Evolutionary conservation across 345 rosid genomes (phyloP).

Genomic region (Raphanus raphanistrum): DNA sequence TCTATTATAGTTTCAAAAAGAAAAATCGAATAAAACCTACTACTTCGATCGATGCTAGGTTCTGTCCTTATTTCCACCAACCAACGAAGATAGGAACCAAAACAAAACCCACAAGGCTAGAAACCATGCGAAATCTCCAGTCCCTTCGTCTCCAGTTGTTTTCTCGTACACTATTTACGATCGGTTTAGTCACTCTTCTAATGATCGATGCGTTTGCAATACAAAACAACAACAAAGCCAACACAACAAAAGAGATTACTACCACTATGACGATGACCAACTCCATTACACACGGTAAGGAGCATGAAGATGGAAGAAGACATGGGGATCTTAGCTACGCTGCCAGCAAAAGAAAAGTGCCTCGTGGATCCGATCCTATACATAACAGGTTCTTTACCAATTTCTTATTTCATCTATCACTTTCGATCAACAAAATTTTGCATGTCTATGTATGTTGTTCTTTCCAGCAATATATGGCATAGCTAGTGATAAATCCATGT

Average conservation of each 20-base stretch:
- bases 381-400: slow-evolving; percentile 70
- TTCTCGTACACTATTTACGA: slow-evolving; percentile 23
- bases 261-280: slow-evolving; percentile 13
- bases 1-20: slow-evolving; percentile 19
- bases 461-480: neutral
- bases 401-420: neutral
- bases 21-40: slow-evolving; percentile 24
- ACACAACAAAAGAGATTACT: slow-evolving; percentile 23
- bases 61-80: slow-evolving; percentile 21
- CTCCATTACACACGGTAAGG: slow-evolving; percentile 3
- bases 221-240: slow-evolving; percentile 21
- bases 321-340: slow-evolving; percentile 50
- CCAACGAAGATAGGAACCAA: slow-evolving; percentile 19
- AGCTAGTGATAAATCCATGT: slow-evolving; percentile 4
- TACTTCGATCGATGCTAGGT: slow-evolving; percentile 14
- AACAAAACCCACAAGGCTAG: neutral
- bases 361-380: slow-evolving; percentile 95
- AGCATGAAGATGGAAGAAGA: slow-evolving; percentile 29
- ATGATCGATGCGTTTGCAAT: slow-evolving; percentile 30
- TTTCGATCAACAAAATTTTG: slow-evolving; percentile 8
- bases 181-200: slow-evolving; percentile 32
- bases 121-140: slow-evolving; percentile 30
- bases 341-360: slow-evolving; percentile 81
- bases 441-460: neutral
- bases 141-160: slow-evolving; percentile 26